Conservation (phyloP, 192 early-diverging fungal species). For the Coemansia umbellata region DNA sequence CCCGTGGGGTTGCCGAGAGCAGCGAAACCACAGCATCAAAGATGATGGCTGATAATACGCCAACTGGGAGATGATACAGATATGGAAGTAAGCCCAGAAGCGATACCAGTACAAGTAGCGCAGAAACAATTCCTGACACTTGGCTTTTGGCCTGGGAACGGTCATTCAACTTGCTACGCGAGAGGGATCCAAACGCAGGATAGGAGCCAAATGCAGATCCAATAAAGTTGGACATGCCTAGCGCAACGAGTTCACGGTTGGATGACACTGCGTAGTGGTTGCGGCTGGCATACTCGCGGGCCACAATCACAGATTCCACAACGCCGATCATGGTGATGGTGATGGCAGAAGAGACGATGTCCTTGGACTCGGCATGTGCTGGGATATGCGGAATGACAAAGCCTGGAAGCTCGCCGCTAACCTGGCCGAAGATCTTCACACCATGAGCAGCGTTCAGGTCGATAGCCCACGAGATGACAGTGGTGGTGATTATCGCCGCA, state of each 20-base stretch:
- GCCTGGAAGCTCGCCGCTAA: conserved; percentile 57
- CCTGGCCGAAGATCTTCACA: conserved; percentile 73
- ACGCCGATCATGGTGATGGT: conserved; percentile 96
- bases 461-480: conserved; percentile 63
- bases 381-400: conserved; percentile 62
- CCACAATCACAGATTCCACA: conserved; percentile 93
- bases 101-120: conserved; percentile 69
- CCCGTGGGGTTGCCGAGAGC: conserved; percentile 69
- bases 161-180: conserved; percentile 91
- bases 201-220: conserved; percentile 72
- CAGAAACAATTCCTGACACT: conserved; percentile 80
- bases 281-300: conserved; percentile 86
- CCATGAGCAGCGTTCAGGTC: conserved; percentile 53
- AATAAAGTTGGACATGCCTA: conserved; percentile 85
- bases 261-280: conserved; percentile 91
- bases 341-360: conserved; percentile 75
- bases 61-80: conserved; percentile 80
- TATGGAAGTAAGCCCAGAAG: conserved; percentile 78
- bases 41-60: conserved; percentile 79
- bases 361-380: conserved; percentile 57
- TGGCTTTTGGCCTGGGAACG: conserved; percentile 88
- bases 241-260: conserved; percentile 94
- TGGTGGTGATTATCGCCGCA: conserved; percentile 75
- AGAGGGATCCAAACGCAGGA: conserved; percentile 88
- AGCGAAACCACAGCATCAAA: conserved; percentile 76